Conservation (phyloP, 192 early-diverging fungal genomes). For the Entomortierella chlamydospora region DNA sequence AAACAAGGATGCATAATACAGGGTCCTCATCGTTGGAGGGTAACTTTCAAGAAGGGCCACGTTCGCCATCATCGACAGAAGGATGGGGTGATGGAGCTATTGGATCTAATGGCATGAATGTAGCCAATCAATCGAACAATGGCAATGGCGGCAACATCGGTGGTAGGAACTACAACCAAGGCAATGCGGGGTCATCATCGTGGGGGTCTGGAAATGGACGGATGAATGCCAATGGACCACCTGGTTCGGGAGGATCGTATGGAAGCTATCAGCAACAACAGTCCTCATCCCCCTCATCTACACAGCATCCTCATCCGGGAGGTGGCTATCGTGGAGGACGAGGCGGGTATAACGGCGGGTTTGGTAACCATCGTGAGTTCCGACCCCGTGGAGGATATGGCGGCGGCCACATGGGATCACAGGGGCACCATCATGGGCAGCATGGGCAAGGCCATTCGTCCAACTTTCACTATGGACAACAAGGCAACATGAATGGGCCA, state of each 20-base stretch:
- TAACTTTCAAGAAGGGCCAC: conserved; percentile 24
- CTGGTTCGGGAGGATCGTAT: background rate
- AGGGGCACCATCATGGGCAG: conserved; percentile 1
- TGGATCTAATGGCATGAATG: background rate
- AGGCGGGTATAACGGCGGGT: conserved; percentile 11
- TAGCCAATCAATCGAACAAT: background rate
- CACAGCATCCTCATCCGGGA: background rate
- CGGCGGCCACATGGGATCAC: conserved; percentile 1
- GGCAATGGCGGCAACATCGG: conserved; percentile 1
- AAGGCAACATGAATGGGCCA: background rate
- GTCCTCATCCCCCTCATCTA: background rate
- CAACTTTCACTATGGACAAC: background rate
- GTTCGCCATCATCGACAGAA: conserved; percentile 8
- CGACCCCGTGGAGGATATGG: conserved; percentile 18
- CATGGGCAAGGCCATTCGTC: background rate
- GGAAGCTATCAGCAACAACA: background rate
- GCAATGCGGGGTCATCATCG: background rate
- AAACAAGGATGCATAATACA: background rate
- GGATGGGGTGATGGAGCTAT: conserved; percentile 9
- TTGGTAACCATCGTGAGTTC: conserved; percentile 10
- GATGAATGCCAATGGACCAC: conserved; percentile 3
- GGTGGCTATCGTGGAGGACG: conserved; percentile 8
- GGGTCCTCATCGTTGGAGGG: conserved; percentile 11
- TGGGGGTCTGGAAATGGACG: conserved; percentile 18
- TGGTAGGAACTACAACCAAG: conserved; percentile 2